Percentiles rank a stretch among this genome's conserved stretches.
Evolutionary conservation across 2,329 filamentous ascomycete genomes (phyloP).

Genomic region (Xylaria sp.): DNA sequence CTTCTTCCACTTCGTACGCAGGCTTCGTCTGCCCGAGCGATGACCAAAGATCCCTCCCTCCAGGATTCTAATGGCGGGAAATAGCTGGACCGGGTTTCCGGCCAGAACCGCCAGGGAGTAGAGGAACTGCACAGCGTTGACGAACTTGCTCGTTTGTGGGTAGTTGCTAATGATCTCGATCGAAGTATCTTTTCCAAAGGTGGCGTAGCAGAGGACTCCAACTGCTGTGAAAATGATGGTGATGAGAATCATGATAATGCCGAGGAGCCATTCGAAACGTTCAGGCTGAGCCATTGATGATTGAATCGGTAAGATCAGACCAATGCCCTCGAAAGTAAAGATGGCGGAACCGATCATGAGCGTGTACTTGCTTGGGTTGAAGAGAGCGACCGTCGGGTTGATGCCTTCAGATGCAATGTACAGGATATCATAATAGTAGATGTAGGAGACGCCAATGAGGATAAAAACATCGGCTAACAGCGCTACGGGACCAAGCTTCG

Average conservation of each 20-base stretch:
- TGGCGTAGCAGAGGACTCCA: slow-evolving; percentile 67
- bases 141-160: slow-evolving; percentile 63
- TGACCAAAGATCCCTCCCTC: slow-evolving; percentile 64
- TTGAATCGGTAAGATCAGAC: slow-evolving; percentile 70
- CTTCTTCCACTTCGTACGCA: slow-evolving; percentile 69
- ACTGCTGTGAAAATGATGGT: slow-evolving; percentile 68
- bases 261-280: slow-evolving; percentile 61
- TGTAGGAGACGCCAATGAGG: slow-evolving; percentile 63
- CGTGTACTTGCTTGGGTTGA: slow-evolving; percentile 65
- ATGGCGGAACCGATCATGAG: slow-evolving; percentile 68
- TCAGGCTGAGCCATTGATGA: slow-evolving; percentile 68
- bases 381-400: slow-evolving; percentile 56
- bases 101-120: slow-evolving; percentile 70
- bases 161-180: slow-evolving; percentile 75
- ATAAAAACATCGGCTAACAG: slow-evolving; percentile 69
- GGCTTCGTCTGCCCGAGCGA: slow-evolving; percentile 60
- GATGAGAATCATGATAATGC: slow-evolving; percentile 65
- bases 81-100: slow-evolving; percentile 68
- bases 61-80: slow-evolving; percentile 66
- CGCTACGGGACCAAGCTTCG: slow-evolving; percentile 64
- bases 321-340: slow-evolving; percentile 75
- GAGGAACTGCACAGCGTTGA: slow-evolving; percentile 70
- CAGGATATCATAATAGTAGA: slow-evolving; percentile 65
- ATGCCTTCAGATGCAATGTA: slow-evolving; percentile 52
- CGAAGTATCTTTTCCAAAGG: slow-evolving; percentile 62